Evolutionary conservation across 176 grass and related monocot genomes (phyloP).

Genomic region (Aegilops speltoides): DNA sequence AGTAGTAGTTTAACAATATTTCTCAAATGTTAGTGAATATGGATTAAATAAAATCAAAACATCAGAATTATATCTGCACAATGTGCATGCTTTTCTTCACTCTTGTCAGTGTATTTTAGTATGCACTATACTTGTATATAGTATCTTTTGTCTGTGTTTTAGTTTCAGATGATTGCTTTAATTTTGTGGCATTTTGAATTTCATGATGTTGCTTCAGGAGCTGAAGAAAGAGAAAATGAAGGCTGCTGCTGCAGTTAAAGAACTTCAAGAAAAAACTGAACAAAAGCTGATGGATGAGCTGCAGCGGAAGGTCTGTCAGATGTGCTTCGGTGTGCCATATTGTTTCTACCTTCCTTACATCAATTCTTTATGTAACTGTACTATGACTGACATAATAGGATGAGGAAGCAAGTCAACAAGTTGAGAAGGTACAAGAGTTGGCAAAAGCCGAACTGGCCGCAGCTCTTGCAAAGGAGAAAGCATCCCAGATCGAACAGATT

Average conservation of each 20-base stretch:
- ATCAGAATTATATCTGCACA: neutral
- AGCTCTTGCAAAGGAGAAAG: constrained; percentile 89
- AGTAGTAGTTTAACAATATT: neutral
- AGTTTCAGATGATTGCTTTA: neutral
- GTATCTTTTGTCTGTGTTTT: constrained; percentile 2
- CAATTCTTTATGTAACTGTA: constrained; percentile 1
- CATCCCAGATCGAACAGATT: constrained; percentile 85
- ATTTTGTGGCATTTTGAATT: constrained; percentile 21
- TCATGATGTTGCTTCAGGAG: constrained; percentile 59
- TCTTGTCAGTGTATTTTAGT: neutral
- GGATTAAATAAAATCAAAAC: constrained; percentile 2
- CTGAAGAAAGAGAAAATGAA: constrained; percentile 84
- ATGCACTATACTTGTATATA: neutral
- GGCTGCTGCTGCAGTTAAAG: constrained; percentile 56
- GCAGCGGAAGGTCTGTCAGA: constrained; percentile 59
- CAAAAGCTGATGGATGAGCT: constrained; percentile 68
- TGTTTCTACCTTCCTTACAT: neutral
- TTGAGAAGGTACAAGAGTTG: constrained; percentile 79
- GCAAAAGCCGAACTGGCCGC: constrained; percentile 78
- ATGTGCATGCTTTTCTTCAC: constrained; percentile 15
- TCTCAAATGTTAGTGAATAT: constrained; percentile 4
- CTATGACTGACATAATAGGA: constrained; percentile 47
- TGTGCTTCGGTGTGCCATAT: constrained; percentile 4
- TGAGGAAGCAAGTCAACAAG: constrained; percentile 64
- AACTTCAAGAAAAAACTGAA: constrained; percentile 73